Base-by-base conservation (phyloP, 1,284 basidiomycete genomes). In the Trichosporon ovoides region DNA sequence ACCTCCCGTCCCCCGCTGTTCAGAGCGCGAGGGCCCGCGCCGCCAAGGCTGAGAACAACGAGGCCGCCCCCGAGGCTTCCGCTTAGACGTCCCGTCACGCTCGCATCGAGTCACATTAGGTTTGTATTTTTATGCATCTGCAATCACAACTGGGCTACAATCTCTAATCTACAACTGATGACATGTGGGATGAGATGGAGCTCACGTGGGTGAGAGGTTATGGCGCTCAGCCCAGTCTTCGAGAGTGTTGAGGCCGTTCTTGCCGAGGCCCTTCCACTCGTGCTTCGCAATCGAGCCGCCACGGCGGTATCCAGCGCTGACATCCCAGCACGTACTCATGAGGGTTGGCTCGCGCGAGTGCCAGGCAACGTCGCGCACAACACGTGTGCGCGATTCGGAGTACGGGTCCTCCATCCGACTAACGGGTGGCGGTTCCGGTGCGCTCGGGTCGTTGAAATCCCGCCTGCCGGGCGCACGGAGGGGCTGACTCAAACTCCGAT, bases 291-390 rank as follows among this genome's bases (percentile, higher is more conserved):
- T 82, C 38, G 84, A 82, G 38, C 91, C 91, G 7, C 75, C 76
- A 7, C 84, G 82, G 43, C 80, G 81, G 16, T 80, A 79, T 20
- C 52, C 61, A 2, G 70, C 68, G 24, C 80, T 80, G 24, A 81
- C 82, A 52, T 89, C 85, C 93, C 94, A 97, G 6, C 86, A 90
- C 3, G 90, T 91, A 59, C 87, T 91, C 85, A 98, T 88, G 56
- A 98, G 74, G 19, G 88, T 86, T 18, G 94, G 92, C 81, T 94
- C 87, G 58, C 68, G 71, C 1, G 70, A 70, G 50, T 77, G 76
- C 77, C 77, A 78, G 38, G 72, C 67, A 31, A 98, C 92, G 71
- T 98, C 95, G 56, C 95, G 84, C 38, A 66, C 76, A 9, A 68
- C 72, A 43, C 68, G 67, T 18, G 57, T 59, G 37, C 58, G 46